Base-by-base conservation (phyloP, 140 eudicot genomes). In the Senecio squalidus region DNA sequence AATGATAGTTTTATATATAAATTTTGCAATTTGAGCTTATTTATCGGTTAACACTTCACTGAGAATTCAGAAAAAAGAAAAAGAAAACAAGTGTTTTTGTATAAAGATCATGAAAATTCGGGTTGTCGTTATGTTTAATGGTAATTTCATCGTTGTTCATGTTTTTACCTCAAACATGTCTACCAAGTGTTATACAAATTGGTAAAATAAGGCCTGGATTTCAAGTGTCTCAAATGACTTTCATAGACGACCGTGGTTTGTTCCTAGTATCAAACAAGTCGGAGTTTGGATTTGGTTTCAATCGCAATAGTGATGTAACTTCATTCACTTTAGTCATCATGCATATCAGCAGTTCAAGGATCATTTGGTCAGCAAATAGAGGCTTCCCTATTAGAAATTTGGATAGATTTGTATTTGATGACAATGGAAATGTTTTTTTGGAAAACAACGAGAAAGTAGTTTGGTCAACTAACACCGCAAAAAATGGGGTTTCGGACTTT, bases 321-420 rank as follows among this genome's bases (percentile, higher is more conserved):
- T 46, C 25, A 16, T 45, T 46, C 10, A 18, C 13, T 18, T 18
- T 46, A 7, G 53, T 46, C 20, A 13, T 46, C 6, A 46, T 69
- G 3, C 95, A 86, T 78, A 55, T 33, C 26, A 41, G 8, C 39
- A 77, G 60, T 73, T 62, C 75, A 31, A 80, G 61, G n/a, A 20
- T 82, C 4, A 70, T 86, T 41, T 86, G 95, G 93, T 54, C 95
- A 11, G 95, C 95, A 6, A 79, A 86, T 51, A 53, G 84, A 59
- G 84, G 30, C 15, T 16, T 53, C 8, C 79, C 82, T 0, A 66
- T 80, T 27, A 13, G 18, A 5, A 80, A 69, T 70, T 65, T 73
- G 2, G 93, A 80, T 55, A 70, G 26, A 17, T 83, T 86, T 39
- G 64, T 41, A 45, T 80, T 86, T 54, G 85, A 71, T 62, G 47